phyloP scores from a whole-genome alignment of 2,329 filamentous ascomycete genomes.

The Aspergillus amoenus region DNA sequence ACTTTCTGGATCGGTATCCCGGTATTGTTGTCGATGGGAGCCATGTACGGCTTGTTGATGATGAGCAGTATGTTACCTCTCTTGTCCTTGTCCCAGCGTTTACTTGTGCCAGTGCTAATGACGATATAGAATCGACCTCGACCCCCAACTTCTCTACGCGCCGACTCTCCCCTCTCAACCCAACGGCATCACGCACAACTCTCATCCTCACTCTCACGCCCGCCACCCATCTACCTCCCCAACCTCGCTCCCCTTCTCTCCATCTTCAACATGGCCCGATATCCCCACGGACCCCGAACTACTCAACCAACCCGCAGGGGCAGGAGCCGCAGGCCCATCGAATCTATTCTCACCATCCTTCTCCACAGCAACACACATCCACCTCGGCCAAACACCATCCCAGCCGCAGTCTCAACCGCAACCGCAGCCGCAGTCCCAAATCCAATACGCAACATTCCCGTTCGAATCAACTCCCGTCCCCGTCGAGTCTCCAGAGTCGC shows the following conservation, averaged over 20 bases:
- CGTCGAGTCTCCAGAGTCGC: constrained; percentile 15
- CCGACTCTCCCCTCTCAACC: constrained; percentile 15
- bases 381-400: constrained; percentile 23
- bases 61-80: constrained; percentile 44
- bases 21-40: constrained; percentile 71
- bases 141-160: constrained; percentile 19
- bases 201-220: constrained; percentile 9
- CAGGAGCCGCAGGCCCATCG: not conserved
- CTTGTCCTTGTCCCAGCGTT: too few species aligned
- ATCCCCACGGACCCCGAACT: constrained; percentile 10
- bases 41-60: constrained; percentile 69
- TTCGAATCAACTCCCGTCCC: constrained; percentile 29
- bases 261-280: constrained; percentile 22
- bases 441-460: constrained; percentile 37
- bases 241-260: constrained; percentile 16
- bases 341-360: constrained; percentile 43
- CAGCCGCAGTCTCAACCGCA: constrained; percentile 12
- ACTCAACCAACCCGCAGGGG: not conserved
- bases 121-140: constrained; percentile 15
- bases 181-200: not conserved
- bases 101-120: not conserved
- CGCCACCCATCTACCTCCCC: constrained; percentile 5
- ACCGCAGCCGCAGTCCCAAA: constrained; percentile 25
- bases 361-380: constrained; percentile 15
- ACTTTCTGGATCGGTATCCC: constrained; percentile 83